phyloP scores from a whole-genome alignment of 768 basidiomycete species.

The Lactarius psammicola region DNA sequence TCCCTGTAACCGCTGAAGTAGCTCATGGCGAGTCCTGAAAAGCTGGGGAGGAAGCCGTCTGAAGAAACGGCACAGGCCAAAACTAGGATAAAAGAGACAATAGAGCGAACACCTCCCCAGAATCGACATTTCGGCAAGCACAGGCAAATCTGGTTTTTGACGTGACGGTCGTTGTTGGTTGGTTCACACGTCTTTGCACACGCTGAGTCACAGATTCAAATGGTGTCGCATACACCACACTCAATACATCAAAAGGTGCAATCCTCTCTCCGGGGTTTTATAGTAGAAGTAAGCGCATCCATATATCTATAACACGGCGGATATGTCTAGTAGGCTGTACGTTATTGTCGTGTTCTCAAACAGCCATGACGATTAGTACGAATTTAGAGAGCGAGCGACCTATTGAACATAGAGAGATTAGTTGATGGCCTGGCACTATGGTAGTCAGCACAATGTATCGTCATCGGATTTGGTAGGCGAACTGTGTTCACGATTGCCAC shows the following conservation, averaged over 20 bases:
- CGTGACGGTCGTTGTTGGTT: not conserved
- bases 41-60: not conserved
- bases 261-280: not conserved
- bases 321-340: not conserved
- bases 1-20: conserved; percentile 23
- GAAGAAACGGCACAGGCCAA: not conserved
- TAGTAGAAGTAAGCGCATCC: not conserved
- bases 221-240: not conserved
- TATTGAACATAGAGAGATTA: not conserved
- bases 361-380: not conserved
- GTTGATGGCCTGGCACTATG: not conserved
- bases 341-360: not conserved
- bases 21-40: conserved; percentile 16
- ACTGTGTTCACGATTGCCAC: not conserved
- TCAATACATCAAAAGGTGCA: not conserved
- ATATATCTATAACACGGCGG: not conserved
- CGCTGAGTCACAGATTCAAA: not conserved
- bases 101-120: not conserved
- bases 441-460: not conserved
- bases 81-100: not conserved
- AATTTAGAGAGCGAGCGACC: not conserved
- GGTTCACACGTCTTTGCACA: not conserved
- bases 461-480: not conserved
- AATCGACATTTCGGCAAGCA: not conserved
- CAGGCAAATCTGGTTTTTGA: not conserved